A percentile compares a stretch with the other conserved stretches of the same genome.
Conservation (phyloP, 2,329 filamentous ascomycete species). For the Ophiostoma montium region DNA sequence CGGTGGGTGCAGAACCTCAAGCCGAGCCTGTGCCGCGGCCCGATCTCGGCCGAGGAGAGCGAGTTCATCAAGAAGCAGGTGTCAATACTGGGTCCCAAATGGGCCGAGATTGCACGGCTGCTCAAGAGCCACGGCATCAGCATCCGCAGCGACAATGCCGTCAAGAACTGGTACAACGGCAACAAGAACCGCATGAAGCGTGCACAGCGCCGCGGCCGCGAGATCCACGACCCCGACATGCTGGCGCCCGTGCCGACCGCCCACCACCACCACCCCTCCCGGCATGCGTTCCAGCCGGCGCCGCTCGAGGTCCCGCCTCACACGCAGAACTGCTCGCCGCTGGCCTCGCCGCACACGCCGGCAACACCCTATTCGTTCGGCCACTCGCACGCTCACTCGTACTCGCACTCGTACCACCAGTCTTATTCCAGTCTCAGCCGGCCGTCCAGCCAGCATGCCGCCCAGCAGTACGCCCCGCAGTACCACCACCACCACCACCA, state of each 20-base stretch:
- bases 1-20: conserved; percentile 90
- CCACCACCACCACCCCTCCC: neutral
- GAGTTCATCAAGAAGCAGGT: conserved; percentile 65
- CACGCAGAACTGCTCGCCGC: neutral
- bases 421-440: neutral
- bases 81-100: conserved; percentile 64
- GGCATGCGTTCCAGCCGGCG: neutral
- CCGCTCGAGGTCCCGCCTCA: neutral
- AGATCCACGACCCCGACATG: neutral
- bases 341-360: neutral
- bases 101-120: conserved; percentile 81
- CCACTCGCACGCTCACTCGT: neutral
- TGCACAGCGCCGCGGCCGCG: conserved; percentile 23
- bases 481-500: neutral
- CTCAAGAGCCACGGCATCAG: conserved; percentile 30
- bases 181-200: conserved; percentile 68
- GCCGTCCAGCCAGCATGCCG: neutral
- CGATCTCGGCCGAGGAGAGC: conserved; percentile 59
- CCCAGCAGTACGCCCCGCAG: neutral
- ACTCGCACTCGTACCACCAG: neutral
- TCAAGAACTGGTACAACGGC: conserved; percentile 98
- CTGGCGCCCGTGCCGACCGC: neutral
- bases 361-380: neutral
- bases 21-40: conserved; percentile 56
- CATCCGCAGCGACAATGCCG: conserved; percentile 83